Conservation (phyloP, 2,329 filamentous ascomycete species). For the Knufia petricola region DNA sequence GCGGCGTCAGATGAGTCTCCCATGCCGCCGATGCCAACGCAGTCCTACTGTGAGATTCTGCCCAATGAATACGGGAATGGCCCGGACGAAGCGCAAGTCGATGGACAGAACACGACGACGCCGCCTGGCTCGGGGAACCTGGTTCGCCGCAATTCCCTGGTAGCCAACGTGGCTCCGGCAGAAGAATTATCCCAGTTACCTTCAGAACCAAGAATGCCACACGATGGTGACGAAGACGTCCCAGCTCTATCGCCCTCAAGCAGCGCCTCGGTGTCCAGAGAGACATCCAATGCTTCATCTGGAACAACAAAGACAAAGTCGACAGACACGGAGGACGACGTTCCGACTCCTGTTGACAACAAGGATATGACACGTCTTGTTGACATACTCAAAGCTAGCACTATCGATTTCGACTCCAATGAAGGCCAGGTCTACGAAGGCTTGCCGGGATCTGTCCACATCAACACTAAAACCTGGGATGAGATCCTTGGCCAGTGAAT, state of each 20-base stretch:
- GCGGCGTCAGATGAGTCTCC: neutral
- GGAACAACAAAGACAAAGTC: conserved; percentile 14
- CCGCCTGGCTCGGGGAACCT: conserved; percentile 4
- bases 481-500: conserved; percentile 11
- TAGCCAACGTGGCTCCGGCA: conserved; percentile 10
- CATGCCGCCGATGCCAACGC: neutral
- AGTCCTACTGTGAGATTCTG: conserved; percentile 20
- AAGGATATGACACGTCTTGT: conserved; percentile 11
- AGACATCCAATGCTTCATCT: conserved; percentile 17
- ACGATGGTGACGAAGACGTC: conserved; percentile 8
- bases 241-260: conserved; percentile 10
- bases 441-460: conserved; percentile 17
- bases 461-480: conserved; percentile 23
- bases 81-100: conserved; percentile 15
- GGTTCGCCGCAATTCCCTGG: conserved; percentile 4
- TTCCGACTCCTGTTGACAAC: conserved; percentile 8
- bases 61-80: conserved; percentile 23
- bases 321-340: conserved; percentile 9
- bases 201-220: neutral
- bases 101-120: conserved; percentile 9
- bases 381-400: conserved; percentile 13
- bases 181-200: conserved; percentile 12
- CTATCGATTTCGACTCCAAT: conserved; percentile 1
- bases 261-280: conserved; percentile 16
- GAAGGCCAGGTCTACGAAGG: conserved; percentile 3